A percentile compares a stretch with the other conserved stretches of the same genome.
Evolutionary conservation across 345 rosid species (phyloP).

Genomic region (Toxicodendron radicans): DNA sequence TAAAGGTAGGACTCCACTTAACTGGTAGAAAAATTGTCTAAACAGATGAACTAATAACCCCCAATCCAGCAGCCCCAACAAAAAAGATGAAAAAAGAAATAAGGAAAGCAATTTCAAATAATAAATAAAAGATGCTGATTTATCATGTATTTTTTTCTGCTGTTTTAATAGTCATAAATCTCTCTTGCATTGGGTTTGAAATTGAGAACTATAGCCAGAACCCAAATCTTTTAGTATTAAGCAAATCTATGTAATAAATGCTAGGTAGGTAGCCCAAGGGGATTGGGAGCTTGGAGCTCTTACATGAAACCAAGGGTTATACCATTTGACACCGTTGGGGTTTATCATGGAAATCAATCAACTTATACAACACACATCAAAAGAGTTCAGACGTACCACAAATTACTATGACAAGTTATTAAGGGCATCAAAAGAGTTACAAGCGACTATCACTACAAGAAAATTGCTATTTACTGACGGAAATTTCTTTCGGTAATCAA

Average conservation of each 20-base stretch:
- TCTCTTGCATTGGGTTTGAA: not conserved
- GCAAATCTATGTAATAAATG: too few species aligned
- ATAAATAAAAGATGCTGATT: not conserved
- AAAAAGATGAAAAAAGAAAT: too few species aligned
- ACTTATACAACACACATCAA: not conserved
- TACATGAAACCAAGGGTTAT: not conserved
- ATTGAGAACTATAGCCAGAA: not conserved
- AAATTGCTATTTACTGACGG: too few species aligned
- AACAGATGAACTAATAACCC: too few species aligned
- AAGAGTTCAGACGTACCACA: not conserved
- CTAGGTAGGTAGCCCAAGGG: not conserved
- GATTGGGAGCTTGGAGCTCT: not conserved
- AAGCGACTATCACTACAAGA: not conserved
- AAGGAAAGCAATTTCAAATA: too few species aligned
- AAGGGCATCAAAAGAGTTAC: not conserved
- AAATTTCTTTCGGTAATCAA: too few species aligned
- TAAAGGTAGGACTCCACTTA: not conserved
- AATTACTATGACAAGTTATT: not conserved
- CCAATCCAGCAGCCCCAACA: too few species aligned
- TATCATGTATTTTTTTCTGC: too few species aligned
- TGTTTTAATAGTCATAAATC: not conserved
- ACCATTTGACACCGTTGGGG: not conserved
- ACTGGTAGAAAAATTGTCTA: too few species aligned
- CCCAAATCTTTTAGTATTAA: not conserved
- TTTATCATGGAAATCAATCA: not conserved